A percentile compares a stretch with the other conserved stretches of the same genome.
Evolutionary conservation across 2,329 filamentous ascomycete species (phyloP).

Genomic region (Alternaria sp.): DNA sequence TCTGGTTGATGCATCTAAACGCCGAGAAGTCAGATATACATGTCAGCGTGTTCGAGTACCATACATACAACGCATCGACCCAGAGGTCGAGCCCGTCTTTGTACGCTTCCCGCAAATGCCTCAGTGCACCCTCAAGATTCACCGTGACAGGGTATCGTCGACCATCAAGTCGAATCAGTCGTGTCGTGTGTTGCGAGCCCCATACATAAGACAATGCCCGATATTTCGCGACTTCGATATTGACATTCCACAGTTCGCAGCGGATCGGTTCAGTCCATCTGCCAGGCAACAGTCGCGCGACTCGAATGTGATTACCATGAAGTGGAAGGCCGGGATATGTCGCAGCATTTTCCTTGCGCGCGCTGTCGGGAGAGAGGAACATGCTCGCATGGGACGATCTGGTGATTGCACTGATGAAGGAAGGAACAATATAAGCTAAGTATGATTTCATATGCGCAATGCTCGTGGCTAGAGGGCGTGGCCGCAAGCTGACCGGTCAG

Average conservation of each 20-base stretch:
- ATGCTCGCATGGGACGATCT: neutral
- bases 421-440: neutral
- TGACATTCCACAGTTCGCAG: conserved; percentile 8
- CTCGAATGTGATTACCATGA: conserved; percentile 1
- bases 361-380: conserved; percentile 4
- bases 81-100: conserved; percentile 11
- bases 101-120: conserved; percentile 13
- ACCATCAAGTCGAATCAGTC: conserved; percentile 6
- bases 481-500: neutral
- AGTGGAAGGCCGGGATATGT: neutral
- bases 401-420: neutral
- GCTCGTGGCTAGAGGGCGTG: neutral
- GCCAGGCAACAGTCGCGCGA: conserved; percentile 14
- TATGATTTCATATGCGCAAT: neutral
- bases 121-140: conserved; percentile 21
- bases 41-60: neutral
- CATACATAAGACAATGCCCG: neutral
- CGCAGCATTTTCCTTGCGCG: neutral
- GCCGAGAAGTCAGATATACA: neutral
- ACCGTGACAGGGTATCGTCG: conserved; percentile 8
- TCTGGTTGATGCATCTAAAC: conserved; percentile 24
- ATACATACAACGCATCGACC: conserved; percentile 23
- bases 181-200: neutral
- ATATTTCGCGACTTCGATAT: neutral
- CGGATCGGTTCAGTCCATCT: conserved; percentile 15